Conservation (phyloP, 305 asterid genomes). For the Rubia tinctorum region DNA sequence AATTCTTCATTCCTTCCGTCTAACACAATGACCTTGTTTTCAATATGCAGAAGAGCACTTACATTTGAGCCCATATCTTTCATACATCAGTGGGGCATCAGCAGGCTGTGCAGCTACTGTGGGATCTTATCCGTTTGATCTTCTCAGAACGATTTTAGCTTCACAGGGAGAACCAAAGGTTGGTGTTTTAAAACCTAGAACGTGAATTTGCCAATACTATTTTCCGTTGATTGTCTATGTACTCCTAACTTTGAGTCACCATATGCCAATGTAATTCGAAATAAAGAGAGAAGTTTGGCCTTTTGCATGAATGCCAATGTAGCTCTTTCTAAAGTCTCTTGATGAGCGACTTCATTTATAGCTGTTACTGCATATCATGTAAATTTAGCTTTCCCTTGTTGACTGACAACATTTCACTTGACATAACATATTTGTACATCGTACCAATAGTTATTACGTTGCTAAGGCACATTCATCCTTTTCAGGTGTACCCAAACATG, state of each 20-base stretch:
- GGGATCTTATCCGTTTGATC: slow-evolving; percentile 97
- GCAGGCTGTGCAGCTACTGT: slow-evolving; percentile 96
- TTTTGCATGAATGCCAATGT: background rate
- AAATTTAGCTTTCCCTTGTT: too few species aligned
- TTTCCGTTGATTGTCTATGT: background rate
- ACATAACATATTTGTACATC: background rate
- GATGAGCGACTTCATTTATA: background rate
- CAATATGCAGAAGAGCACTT: slow-evolving; percentile 69
- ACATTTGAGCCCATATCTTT: slow-evolving; percentile 71
- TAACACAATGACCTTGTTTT: slow-evolving; percentile 18
- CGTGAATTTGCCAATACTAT: background rate
- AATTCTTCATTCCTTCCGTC: background rate
- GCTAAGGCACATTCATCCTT: slow-evolving; percentile 18
- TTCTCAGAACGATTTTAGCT: slow-evolving; percentile 88
- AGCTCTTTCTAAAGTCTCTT: too few species aligned
- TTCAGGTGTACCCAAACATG: slow-evolving; percentile 86
- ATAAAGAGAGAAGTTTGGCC: background rate
- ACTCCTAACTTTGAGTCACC: background rate
- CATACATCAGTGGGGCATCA: slow-evolving; percentile 81
- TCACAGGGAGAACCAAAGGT: slow-evolving; percentile 98
- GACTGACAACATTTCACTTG: too few species aligned
- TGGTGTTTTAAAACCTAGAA: slow-evolving; percentile 12
- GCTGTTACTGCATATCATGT: background rate
- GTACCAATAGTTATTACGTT: slow-evolving; percentile 12
- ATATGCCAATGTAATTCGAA: background rate